Base-by-base conservation (phyloP, 768 basidiomycete genomes). In the Mycena chlorophos region DNA sequence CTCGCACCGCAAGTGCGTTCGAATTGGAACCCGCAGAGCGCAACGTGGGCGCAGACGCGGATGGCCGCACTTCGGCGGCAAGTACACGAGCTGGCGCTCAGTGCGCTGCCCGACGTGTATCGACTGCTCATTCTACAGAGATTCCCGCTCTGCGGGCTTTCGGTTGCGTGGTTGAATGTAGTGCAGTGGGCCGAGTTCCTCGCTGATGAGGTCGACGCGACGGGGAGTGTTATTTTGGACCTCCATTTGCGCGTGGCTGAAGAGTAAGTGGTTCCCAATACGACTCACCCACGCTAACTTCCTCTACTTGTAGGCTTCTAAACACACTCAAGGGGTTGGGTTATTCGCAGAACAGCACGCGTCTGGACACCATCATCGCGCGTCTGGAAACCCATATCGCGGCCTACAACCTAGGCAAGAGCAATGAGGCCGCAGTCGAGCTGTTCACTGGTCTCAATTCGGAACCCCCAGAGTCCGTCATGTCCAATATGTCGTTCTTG, bases 311-410 rank as follows among this genome's bases (percentile, higher is more conserved):
- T 2, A 60, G 54, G 1, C 20, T 60, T 30, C 25, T 60, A 25
- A 14, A 52, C 3, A 28, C 39, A 2, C 25, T 60, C 22, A 56
- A 56, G 26, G 2, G 28, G 8, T 6, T 53, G 2, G 58, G 51
- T 1, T 60, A 56, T 34, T 56, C 49, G 3, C 39, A 29, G n/a
- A 38, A 43, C 22, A 37, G 14, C 20, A 37, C 49, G 16, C 42
- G 43, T 13, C 37, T 39, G 28, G 3, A 5, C 12, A 49, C 38
- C 23, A 37, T 54, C 26, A 57, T 61, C 17, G 52, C 39, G 30
- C 52, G 40, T 8, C 53, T 57, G 51, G 60, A 54, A 20, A 42
- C 49, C 1, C 42, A 52, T 26, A 8, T 54, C 20, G 51, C 39
- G 1, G 38, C 42, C 19, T 49, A 40, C 5, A 25, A 46, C 45